Conservation (phyloP, 305 asterid genomes). For the Stenogyne calaminthoides region DNA sequence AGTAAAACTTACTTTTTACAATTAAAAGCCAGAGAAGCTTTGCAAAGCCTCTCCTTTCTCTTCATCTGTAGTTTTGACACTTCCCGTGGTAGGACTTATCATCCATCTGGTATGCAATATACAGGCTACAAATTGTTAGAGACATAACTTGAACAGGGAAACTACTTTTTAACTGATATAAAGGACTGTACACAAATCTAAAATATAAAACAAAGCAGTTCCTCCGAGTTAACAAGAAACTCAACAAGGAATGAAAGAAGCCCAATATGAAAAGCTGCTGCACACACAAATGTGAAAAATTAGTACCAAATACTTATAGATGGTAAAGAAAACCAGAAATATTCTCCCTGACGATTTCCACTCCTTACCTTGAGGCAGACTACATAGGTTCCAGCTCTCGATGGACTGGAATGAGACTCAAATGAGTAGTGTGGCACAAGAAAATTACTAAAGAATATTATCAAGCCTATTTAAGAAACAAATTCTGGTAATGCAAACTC, state of each 20-base stretch:
- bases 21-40: slow-evolving; percentile 84
- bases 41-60: slow-evolving; percentile 87
- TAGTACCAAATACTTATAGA: slow-evolving; percentile 23
- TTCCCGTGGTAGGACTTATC: slow-evolving; percentile 93
- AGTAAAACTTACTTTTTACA: slow-evolving; percentile 74
- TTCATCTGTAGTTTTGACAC: slow-evolving; percentile 78
- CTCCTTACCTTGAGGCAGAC: slow-evolving; percentile 64
- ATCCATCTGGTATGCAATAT: slow-evolving; percentile 67
- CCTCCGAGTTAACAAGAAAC: slow-evolving; percentile 29
- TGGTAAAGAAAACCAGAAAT: slow-evolving; percentile 7
- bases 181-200: neutral
- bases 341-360: slow-evolving; percentile 6
- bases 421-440: slow-evolving; percentile 26
- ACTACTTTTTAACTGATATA: slow-evolving; percentile 6
- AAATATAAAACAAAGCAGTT: slow-evolving; percentile 8
- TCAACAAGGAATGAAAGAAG: slow-evolving; percentile 98
- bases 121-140: slow-evolving; percentile 5
- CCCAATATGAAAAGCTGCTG: slow-evolving; percentile 95
- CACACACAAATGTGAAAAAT: slow-evolving; percentile 40
- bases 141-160: slow-evolving; percentile 10
- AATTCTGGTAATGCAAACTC: slow-evolving; percentile 5
- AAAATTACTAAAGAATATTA: neutral
- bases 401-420: slow-evolving; percentile 49
- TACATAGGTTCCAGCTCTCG: slow-evolving; percentile 79
- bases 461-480: slow-evolving; percentile 13